Evolutionary conservation across 169 alveolate genomes (phyloP), one percentile per base, ranked within the genome.

Genomic region (Cystoisospora suis): DNA sequence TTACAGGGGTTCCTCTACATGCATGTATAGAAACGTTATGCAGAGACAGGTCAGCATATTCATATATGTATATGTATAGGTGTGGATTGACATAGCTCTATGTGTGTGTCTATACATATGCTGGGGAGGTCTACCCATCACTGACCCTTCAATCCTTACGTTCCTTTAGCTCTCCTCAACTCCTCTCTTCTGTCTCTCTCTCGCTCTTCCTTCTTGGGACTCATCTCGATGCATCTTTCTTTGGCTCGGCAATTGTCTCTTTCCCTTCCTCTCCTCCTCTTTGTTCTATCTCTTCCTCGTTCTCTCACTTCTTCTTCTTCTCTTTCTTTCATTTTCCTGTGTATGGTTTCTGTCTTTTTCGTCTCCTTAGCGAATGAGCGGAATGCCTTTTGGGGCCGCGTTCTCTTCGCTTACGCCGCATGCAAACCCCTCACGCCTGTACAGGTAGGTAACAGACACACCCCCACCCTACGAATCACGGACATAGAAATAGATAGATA

Each of bases 361-460:
- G 83, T 6, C 27, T 27, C 80, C 7, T 9, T 38, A 72, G 56
- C 20, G 40, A 38, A 72, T 53, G 83, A 40, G 34, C 23, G 32
- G 3, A 40, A 56, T 38, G 49, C 53, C 34, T 72, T 72, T 53
- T 72, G 83, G 83, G 83, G 83, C 27, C 83, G 83, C 53, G 58
- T 72, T n/a, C 83, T 72, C 56, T 72, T 72, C 83, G 83, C 83
- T 53, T 72, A 72, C 56, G 83, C 83, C 9, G 83, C 83, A 12
- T 72, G 83, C 83, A 72, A 72, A 32, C 83, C 83, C 20, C 56
- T 72, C 38, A 72, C 83, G 56, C 83, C 83, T 0, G 56, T 72
- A n/a, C 83, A 72, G 53, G 83, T 72, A 4, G 4, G 83, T n/a
- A n/a, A n/a, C n/a, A n/a, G n/a, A n/a, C n/a, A n/a, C n/a, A n/a